These are phyloP conservation scores for Oenanthe sinensis DNA, from an alignment of 129 eudicot genomes.

Conservation along the genomic window DNA sequence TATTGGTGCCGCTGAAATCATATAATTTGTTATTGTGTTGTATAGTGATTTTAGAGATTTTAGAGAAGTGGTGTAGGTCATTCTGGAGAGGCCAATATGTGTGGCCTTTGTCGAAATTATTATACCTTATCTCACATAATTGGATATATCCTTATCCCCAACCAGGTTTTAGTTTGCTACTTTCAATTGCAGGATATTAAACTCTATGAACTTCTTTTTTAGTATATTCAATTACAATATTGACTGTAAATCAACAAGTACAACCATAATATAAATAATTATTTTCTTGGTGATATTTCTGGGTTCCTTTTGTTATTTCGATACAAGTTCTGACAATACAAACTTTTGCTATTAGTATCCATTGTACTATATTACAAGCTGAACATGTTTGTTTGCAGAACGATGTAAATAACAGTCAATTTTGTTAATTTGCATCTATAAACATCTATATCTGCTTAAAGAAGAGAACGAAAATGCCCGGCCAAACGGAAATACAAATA, in stretches of 20 bases:
- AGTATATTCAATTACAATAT: too few species aligned
- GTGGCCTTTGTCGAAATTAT: not conserved
- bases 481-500: too few species aligned
- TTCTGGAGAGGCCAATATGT: not conserved
- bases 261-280: too few species aligned
- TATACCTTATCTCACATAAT: not conserved
- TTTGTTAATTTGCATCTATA: not conserved
- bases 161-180: too few species aligned
- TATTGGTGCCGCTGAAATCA: not conserved
- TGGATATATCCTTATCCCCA: too few species aligned
- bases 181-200: too few species aligned
- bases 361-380: too few species aligned
- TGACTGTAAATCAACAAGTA: too few species aligned
- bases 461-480: too few species aligned
- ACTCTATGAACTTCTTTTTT: too few species aligned
- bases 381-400: not conserved
- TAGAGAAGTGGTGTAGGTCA: not conserved
- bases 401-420: not conserved
- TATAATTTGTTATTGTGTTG: not conserved
- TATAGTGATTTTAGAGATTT: not conserved
- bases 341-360: not conserved
- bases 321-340: not conserved
- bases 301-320: not conserved
- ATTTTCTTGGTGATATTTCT: not conserved
- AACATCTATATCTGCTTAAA: too few species aligned